Conservation (phyloP, 2,329 filamentous ascomycete species). For the Colletotrichum eleusines region DNA sequence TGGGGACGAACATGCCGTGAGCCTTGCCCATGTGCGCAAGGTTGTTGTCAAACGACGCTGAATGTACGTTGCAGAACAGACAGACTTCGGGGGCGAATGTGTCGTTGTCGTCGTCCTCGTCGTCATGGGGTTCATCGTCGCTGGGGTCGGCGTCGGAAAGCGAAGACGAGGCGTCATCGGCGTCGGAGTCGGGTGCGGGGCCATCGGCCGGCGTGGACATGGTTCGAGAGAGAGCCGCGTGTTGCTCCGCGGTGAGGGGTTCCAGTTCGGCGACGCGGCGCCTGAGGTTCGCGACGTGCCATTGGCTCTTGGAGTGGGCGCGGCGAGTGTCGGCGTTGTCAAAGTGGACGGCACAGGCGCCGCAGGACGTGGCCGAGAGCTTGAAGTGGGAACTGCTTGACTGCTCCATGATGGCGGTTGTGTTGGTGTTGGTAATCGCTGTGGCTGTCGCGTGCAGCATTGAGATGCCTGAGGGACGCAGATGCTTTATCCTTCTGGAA, state of each 20-base stretch:
- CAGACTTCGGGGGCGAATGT: slow-evolving; percentile 51
- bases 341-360: slow-evolving; percentile 34
- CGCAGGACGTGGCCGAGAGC: slow-evolving; percentile 33
- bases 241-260: slow-evolving; percentile 30
- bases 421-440: slow-evolving; percentile 3
- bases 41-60: slow-evolving; percentile 51
- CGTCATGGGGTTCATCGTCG: not conserved
- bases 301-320: slow-evolving; percentile 35
- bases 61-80: slow-evolving; percentile 56
- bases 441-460: slow-evolving; percentile 7
- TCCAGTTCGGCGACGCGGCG: slow-evolving; percentile 29
- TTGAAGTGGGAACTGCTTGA: slow-evolving; percentile 28
- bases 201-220: not conserved
- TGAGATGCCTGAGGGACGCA: not conserved
- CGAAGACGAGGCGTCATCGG: slow-evolving; percentile 25
- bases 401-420: slow-evolving; percentile 16
- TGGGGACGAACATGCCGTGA: slow-evolving; percentile 61
- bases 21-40: slow-evolving; percentile 61
- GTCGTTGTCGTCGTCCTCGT: not conserved
- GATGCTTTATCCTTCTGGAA: not conserved
- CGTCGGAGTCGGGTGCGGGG: not conserved
- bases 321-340: slow-evolving; percentile 30
- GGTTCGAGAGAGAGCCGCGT: not conserved
- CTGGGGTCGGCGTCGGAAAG: slow-evolving; percentile 6
- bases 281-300: slow-evolving; percentile 39